These are phyloP conservation scores for Datura wrightii DNA, from an alignment of 257 asterid genomes.

Conservation along the genomic window DNA sequence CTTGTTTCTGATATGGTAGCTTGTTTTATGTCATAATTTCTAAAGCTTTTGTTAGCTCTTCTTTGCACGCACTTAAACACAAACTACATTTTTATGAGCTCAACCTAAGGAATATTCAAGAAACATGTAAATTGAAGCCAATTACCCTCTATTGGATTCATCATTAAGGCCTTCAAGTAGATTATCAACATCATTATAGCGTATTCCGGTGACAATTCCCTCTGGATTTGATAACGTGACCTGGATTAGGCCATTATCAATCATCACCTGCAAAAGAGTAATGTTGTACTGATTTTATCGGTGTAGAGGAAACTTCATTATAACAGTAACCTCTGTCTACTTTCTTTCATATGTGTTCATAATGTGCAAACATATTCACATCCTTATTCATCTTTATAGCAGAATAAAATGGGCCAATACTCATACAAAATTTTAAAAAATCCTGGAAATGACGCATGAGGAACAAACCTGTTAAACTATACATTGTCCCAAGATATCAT, in stretches of 20 bases:
- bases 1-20: slow-evolving; percentile 9
- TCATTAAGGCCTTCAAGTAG: slow-evolving; percentile 68
- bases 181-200: slow-evolving; percentile 66
- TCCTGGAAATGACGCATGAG: slow-evolving; percentile 3
- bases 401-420: background rate
- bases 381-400: background rate
- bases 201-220: slow-evolving; percentile 67
- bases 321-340: background rate
- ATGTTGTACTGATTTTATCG: background rate
- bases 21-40: background rate
- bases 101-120: slow-evolving; percentile 8
- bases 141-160: slow-evolving; percentile 73
- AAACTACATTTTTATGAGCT: background rate
- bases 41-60: background rate
- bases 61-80: background rate
- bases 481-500: background rate
- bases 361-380: background rate
- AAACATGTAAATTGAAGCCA: background rate
- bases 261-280: slow-evolving; percentile 55
- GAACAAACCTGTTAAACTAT: background rate
- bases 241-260: slow-evolving; percentile 73
- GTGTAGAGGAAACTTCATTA: background rate
- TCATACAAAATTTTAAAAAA: background rate
- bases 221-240: slow-evolving; percentile 75
- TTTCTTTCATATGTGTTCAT: background rate